Conservation (phyloP, 1,139 yeast genomes). For the Arxiozyma telluris region DNA sequence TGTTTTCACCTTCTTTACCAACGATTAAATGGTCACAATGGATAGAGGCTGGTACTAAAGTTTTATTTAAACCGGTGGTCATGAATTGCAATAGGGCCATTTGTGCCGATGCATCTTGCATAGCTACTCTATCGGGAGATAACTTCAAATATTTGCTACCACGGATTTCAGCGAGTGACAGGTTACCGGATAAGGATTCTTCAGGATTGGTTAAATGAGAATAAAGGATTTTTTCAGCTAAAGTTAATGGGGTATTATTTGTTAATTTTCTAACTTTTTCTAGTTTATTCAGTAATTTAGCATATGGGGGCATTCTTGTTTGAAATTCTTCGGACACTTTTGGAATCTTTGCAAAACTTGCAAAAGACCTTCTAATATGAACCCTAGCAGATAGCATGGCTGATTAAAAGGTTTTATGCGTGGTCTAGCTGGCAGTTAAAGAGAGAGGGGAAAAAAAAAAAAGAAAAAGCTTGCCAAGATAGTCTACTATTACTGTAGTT, state of each 20-base stretch:
- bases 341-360: constrained; percentile 32
- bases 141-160: constrained; percentile 82
- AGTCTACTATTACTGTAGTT: background rate
- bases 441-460: background rate
- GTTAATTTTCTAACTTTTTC: constrained; percentile 53
- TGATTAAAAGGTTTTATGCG: background rate
- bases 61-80: constrained; percentile 83
- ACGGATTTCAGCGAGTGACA: constrained; percentile 44
- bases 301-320: constrained; percentile 81
- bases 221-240: constrained; percentile 88
- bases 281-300: constrained; percentile 58
- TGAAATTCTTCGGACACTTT: constrained; percentile 50
- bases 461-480: background rate
- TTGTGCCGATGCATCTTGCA: constrained; percentile 99
- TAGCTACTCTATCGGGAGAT: constrained; percentile 96
- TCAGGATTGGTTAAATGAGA: constrained; percentile 85
- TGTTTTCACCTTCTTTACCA: constrained; percentile 83
- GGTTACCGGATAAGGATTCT: constrained; percentile 49
- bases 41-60: constrained; percentile 89
- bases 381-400: constrained; percentile 21
- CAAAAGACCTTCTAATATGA: constrained; percentile 18
- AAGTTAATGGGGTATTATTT: constrained; percentile 67
- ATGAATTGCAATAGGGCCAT: constrained; percentile 94
- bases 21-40: constrained; percentile 97
- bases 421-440: background rate